Percentiles rank a stretch among this genome's conserved stretches.
Evolutionary conservation across 164 flowering plant species (phyloP).

Genomic region (Houttuynia cordata): DNA sequence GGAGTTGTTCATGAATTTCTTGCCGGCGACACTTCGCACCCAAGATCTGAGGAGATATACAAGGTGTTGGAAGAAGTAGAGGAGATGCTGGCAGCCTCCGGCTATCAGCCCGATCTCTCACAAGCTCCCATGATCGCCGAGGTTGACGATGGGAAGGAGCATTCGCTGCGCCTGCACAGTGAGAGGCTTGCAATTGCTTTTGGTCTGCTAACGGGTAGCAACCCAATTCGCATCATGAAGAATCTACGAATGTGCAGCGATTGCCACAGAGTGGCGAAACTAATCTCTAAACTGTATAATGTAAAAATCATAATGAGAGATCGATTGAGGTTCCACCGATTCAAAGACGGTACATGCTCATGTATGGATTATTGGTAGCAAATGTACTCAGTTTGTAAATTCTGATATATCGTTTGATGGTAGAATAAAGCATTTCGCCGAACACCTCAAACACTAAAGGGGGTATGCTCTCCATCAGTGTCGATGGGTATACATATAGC

Average conservation of each 20-base stretch:
- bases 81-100: conserved; percentile 25
- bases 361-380: conserved; percentile 60
- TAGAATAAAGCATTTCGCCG: too few relatives aligned
- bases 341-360: conserved; percentile 53
- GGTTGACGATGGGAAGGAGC: conserved; percentile 22
- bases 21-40: conserved; percentile 71
- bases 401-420: too few relatives aligned
- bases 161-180: conserved; percentile 50
- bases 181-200: conserved; percentile 76
- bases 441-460: too few relatives aligned
- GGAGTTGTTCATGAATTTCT: conserved; percentile 54
- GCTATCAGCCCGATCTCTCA: conserved; percentile 48
- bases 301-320: conserved; percentile 71
- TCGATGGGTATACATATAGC: too few relatives aligned
- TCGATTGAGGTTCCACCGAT: conserved; percentile 66
- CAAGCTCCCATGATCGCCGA: conserved; percentile 54
- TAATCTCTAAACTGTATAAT: conserved; percentile 35
- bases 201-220: conserved; percentile 47
- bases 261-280: conserved; percentile 55
- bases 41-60: conserved; percentile 39
- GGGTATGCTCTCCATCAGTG: too few relatives aligned
- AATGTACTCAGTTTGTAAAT: neutral
- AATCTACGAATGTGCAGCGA: conserved; percentile 62
- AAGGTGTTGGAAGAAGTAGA: conserved; percentile 30
- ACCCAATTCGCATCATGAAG: conserved; percentile 56